Evolutionary conservation across 2,329 filamentous ascomycete genomes (phyloP).

Genomic region (Exophiala phaeomuriformis): DNA sequence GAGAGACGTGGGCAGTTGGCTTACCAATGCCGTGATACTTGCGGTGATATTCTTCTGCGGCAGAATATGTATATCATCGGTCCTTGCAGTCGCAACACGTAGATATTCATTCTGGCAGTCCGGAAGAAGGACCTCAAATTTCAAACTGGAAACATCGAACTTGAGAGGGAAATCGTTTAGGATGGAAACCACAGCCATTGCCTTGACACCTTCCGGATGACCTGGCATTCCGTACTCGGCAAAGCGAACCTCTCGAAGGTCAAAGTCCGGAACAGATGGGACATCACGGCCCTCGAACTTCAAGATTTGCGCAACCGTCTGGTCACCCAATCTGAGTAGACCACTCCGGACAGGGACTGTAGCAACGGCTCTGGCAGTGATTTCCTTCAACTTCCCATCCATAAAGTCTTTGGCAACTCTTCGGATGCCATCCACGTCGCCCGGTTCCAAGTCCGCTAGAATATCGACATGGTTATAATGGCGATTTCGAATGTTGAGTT

Average conservation of each 20-base stretch:
- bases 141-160: constrained; percentile 68
- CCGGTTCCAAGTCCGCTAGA: constrained; percentile 65
- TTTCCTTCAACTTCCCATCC: constrained; percentile 62
- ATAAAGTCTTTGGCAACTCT: constrained; percentile 83
- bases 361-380: constrained; percentile 68
- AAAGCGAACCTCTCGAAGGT: constrained; percentile 73
- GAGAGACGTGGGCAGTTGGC: constrained; percentile 65
- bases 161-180: constrained; percentile 72
- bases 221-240: constrained; percentile 57
- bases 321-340: constrained; percentile 68
- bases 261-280: constrained; percentile 71
- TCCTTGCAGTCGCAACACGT: constrained; percentile 67
- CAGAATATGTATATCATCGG: constrained; percentile 57
- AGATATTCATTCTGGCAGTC: constrained; percentile 70
- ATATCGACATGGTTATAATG: constrained; percentile 72
- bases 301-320: constrained; percentile 61
- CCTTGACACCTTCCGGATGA: constrained; percentile 61
- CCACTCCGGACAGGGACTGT: constrained; percentile 70
- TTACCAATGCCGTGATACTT: constrained; percentile 64
- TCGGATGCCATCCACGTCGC: constrained; percentile 68
- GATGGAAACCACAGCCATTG: constrained; percentile 66
- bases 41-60: constrained; percentile 62
- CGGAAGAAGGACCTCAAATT: constrained; percentile 76
- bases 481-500: constrained; percentile 69
- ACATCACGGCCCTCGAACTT: constrained; percentile 49